Evolutionary conservation across 2,329 filamentous ascomycete genomes (phyloP).

Genomic region (Bipolaris cookei): DNA sequence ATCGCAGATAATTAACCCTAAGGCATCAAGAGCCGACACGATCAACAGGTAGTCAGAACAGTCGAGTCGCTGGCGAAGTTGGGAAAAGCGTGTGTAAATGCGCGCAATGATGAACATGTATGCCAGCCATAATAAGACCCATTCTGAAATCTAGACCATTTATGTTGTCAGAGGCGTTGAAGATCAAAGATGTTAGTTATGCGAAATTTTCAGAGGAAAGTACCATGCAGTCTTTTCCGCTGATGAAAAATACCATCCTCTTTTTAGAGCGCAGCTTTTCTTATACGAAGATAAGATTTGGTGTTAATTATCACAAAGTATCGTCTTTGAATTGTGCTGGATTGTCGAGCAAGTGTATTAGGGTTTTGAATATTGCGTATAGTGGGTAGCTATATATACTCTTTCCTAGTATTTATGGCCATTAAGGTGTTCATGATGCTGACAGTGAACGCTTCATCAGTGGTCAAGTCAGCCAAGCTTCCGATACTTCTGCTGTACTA

Average conservation of each 20-base stretch:
- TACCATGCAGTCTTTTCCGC: too few species aligned
- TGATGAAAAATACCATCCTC: too few species aligned
- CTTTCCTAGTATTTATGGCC: not conserved
- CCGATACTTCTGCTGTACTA: not conserved
- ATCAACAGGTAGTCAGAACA: conserved; percentile 25
- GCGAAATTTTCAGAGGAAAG: too few species aligned
- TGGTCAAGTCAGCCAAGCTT: not conserved
- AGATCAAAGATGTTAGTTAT: too few species aligned
- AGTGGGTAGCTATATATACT: too few species aligned
- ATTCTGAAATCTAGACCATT: conserved; percentile 32
- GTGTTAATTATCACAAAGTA: too few species aligned
- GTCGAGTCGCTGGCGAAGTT: conserved; percentile 17
- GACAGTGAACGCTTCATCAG: not conserved
- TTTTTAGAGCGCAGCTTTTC: too few species aligned
- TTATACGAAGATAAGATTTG: too few species aligned
- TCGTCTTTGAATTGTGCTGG: too few species aligned
- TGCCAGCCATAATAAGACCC: conserved; percentile 24
- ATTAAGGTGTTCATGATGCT: not conserved
- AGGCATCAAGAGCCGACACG: conserved; percentile 16
- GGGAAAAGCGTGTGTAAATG: conserved; percentile 15
- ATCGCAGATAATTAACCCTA: conserved; percentile 27
- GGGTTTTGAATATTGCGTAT: too few species aligned
- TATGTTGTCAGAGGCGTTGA: too few species aligned
- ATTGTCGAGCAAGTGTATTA: too few species aligned
- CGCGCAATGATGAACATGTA: conserved; percentile 26